These are phyloP conservation scores for Jaltomata sinuosa DNA, from an alignment of 257 asterid species.

Conservation along the genomic window DNA sequence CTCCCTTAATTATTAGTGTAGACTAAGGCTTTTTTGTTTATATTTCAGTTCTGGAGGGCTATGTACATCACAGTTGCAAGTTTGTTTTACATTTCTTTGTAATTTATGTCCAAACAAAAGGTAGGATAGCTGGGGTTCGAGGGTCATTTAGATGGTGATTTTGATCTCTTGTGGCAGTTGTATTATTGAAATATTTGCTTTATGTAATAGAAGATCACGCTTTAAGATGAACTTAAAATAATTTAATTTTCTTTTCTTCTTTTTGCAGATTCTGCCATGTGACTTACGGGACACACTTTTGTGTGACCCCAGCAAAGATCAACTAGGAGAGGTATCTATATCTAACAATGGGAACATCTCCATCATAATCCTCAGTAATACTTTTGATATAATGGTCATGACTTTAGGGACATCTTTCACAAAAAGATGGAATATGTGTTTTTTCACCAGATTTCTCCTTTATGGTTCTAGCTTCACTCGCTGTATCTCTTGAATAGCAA, in stretches of 20 bases:
- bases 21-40: neutral
- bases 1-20: neutral
- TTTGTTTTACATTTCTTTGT: neutral
- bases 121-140: neutral
- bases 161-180: neutral
- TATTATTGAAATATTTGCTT: neutral
- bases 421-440: neutral
- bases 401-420: no score
- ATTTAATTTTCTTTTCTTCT: neutral
- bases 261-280: constrained; percentile 52
- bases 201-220: neutral
- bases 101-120: neutral
- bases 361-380: neutral
- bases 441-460: neutral
- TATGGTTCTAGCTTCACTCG: neutral
- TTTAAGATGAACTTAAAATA: neutral
- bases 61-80: neutral
- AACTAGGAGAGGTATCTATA: constrained; percentile 47
- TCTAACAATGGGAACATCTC: neutral
- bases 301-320: constrained; percentile 28
- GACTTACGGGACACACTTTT: constrained; percentile 46
- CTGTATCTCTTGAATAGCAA: neutral
- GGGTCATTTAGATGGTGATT: neutral
- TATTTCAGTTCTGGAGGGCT: neutral
- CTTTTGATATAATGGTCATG: no score